Conservation (phyloP, 148 eudicot genomes). For the Camellia japonica region DNA sequence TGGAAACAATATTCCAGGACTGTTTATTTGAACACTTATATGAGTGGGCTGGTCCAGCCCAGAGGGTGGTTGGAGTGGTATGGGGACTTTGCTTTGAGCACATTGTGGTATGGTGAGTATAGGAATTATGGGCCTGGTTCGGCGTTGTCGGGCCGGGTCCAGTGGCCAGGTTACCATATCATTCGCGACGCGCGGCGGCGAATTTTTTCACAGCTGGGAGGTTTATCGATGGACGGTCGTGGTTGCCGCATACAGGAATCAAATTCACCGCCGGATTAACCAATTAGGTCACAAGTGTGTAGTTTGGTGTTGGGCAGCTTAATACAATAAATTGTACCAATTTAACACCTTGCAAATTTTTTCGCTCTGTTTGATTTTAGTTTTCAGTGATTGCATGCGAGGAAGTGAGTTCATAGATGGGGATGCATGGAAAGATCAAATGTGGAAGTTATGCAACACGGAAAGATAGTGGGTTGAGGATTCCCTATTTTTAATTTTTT, state of each 20-base stretch:
- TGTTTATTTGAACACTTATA: constrained; percentile 60
- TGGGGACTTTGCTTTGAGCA: constrained; percentile 61
- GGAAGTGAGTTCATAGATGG: too few species aligned
- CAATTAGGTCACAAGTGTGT: constrained; percentile 28
- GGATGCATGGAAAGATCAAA: too few species aligned
- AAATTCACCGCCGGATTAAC: constrained; percentile 64
- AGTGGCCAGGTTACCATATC: constrained; percentile 80
- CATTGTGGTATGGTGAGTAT: constrained; percentile 83
- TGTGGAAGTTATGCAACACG: too few species aligned
- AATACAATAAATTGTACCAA: too few species aligned
- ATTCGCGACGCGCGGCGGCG: constrained; percentile 50
- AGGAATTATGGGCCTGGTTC: constrained; percentile 80
- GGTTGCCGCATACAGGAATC: constrained; percentile 85
- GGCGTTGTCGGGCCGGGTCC: constrained; percentile 48
- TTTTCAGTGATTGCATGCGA: too few species aligned
- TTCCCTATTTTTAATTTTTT: too few species aligned
- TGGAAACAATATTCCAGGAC: constrained; percentile 86
- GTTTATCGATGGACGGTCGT: constrained; percentile 67
- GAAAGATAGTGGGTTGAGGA: too few species aligned
- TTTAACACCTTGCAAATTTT: too few species aligned
- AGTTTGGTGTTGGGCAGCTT: too few species aligned
- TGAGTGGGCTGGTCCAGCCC: constrained; percentile 68
- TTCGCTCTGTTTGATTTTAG: too few species aligned
- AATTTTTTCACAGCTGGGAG: constrained; percentile 54
- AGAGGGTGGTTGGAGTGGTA: constrained; percentile 94